Evolutionary conservation across 1,284 basidiomycete species (phyloP).

Genomic region (Anthracocystis walkeri): DNA sequence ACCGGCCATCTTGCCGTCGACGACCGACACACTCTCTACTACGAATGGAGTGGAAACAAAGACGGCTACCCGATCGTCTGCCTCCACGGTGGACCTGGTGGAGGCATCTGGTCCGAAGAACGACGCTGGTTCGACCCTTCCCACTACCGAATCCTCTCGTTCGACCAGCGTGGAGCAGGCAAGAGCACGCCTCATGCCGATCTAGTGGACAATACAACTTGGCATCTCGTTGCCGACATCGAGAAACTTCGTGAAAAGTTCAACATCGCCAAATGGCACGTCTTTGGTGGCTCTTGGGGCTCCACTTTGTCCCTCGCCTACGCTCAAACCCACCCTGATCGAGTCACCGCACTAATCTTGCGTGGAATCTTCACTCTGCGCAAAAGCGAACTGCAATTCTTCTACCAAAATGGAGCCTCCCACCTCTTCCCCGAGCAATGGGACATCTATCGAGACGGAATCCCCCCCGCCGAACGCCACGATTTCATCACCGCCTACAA

Average conservation of each 20-base stretch:
- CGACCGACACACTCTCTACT: constrained; percentile 57
- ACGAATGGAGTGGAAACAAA: constrained; percentile 59
- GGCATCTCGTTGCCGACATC: constrained; percentile 91
- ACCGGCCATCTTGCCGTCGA: constrained; percentile 54
- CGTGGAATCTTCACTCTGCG: constrained; percentile 90
- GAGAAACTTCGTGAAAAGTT: constrained; percentile 83
- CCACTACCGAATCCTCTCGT: constrained; percentile 59
- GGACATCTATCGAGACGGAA: constrained; percentile 78
- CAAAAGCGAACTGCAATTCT: constrained; percentile 85
- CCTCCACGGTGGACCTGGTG: constrained; percentile 67
- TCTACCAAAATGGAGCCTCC: constrained; percentile 82
- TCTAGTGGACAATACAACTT: constrained; percentile 89
- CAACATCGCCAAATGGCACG: constrained; percentile 65
- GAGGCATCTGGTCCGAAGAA: constrained; percentile 56
- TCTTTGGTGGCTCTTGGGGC: constrained; percentile 75
- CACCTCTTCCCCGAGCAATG: constrained; percentile 66
- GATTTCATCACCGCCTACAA: constrained; percentile 86
- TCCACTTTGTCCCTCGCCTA: constrained; percentile 88
- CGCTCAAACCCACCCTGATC: constrained; percentile 84
- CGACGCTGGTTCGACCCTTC: constrained; percentile 66
- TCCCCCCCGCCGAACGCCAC: constrained; percentile 81
- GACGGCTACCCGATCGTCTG: constrained; percentile 62
- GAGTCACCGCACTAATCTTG: constrained; percentile 83
- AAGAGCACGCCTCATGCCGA: constrained; percentile 84
- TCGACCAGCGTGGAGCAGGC: constrained; percentile 79